Evolutionary conservation across 139 green algal species (phyloP).

Genomic region (Monoraphidium neglectum): DNA sequence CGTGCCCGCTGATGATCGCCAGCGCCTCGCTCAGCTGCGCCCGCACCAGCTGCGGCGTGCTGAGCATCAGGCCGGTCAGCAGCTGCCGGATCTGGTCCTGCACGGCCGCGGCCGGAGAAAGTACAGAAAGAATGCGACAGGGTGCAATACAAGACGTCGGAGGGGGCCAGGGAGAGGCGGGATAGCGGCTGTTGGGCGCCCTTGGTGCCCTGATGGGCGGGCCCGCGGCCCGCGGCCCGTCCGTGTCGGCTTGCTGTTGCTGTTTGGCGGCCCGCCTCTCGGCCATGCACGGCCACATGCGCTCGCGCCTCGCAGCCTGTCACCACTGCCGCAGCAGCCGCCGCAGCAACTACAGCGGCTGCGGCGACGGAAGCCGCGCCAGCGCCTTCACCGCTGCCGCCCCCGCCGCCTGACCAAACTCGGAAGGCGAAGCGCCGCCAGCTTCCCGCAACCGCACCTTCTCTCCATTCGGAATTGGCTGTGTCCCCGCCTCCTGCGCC

Average conservation of each 20-base stretch:
- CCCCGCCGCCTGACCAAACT: neutral
- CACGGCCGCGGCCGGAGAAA: too few species aligned
- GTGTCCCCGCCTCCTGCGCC: slow-evolving; percentile 40
- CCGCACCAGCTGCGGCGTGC: slow-evolving; percentile 67
- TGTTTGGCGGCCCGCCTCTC: neutral
- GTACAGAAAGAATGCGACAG: neutral
- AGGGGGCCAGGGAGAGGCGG: neutral
- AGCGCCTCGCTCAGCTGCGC: slow-evolving; percentile 93
- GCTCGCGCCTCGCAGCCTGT: neutral
- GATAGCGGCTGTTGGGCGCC: neutral
- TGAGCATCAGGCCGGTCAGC: slow-evolving; percentile 92
- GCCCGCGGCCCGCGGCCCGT: too few species aligned
- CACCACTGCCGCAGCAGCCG: too few species aligned
- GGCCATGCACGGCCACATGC: neutral
- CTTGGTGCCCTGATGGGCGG: neutral
- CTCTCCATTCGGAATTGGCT: slow-evolving; percentile 55
- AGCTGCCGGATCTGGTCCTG: slow-evolving; percentile 88
- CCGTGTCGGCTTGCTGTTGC: neutral
- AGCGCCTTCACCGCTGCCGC: slow-evolving; percentile 4
- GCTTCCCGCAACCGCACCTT: slow-evolving; percentile 42
- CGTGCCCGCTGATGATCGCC: slow-evolving; percentile 84
- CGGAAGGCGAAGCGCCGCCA: too few species aligned
- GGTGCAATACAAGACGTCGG: neutral
- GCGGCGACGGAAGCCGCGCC: too few species aligned
- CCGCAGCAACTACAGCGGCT: neutral